Evolutionary conservation across 2,329 filamentous ascomycete species (phyloP).

Genomic region (Elsinoe australis): DNA sequence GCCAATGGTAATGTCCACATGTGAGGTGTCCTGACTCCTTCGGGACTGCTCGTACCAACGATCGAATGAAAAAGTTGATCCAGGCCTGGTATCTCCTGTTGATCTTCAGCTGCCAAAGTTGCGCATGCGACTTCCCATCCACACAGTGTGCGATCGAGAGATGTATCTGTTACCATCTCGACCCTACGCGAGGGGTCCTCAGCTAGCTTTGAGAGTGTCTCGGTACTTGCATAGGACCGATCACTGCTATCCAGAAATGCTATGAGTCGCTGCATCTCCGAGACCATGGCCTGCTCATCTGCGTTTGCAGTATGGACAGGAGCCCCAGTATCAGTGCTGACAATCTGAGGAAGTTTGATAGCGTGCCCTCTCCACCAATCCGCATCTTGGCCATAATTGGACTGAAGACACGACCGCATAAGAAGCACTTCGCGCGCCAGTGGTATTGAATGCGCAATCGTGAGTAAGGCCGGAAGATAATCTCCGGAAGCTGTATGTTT

Average conservation of each 20-base stretch:
- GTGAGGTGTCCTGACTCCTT: constrained; percentile 22
- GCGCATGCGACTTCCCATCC: constrained; percentile 7
- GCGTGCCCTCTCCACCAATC: constrained; percentile 57
- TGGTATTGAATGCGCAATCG: constrained; percentile 56
- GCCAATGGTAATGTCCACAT: constrained; percentile 17
- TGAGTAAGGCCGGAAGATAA: constrained; percentile 51
- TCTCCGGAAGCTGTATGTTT: constrained; percentile 47
- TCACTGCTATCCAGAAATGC: constrained; percentile 52
- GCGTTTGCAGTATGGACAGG: constrained; percentile 27
- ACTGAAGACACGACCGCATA: constrained; percentile 37
- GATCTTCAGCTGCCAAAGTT: constrained; percentile 20
- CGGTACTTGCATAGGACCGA: constrained; percentile 52
- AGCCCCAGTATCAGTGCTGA: constrained; percentile 33
- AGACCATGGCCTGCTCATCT: constrained; percentile 41
- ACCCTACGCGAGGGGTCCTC: neutral
- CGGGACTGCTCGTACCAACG: constrained; percentile 22
- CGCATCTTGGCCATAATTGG: constrained; percentile 48
- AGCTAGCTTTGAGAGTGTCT: constrained; percentile 41
- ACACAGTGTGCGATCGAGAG: neutral
- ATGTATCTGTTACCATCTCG: neutral
- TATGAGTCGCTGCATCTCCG: constrained; percentile 54
- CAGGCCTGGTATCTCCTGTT: constrained; percentile 17
- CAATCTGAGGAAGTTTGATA: constrained; percentile 44
- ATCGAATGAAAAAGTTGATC: constrained; percentile 25
- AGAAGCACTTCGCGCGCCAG: constrained; percentile 51